Base-by-base conservation (phyloP, 1,284 basidiomycete species). In the Ceraceosorus guamensis region DNA sequence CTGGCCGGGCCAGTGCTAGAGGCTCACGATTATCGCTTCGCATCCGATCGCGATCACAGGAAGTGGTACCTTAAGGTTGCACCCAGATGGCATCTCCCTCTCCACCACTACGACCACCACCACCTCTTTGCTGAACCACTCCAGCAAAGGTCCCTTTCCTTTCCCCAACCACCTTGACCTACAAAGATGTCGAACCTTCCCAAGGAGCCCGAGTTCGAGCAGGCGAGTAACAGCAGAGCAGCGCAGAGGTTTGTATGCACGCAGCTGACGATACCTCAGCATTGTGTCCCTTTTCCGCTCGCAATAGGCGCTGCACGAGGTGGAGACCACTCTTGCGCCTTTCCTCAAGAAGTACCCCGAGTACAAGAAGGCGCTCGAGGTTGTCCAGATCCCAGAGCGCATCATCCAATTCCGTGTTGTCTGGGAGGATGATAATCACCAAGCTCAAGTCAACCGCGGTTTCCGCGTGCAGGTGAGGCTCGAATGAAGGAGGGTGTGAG, bases 381-480 rank as follows among this genome's bases (percentile, higher is more conserved):
- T 87, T 68, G 80, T 86, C 53, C 82, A 85, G 75, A 80, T 88
- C 71, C 87, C 87, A 45, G 87, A 88, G 78, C 84, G 87, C 66
- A 76, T 87, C 75, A 80, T 88, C 68, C 85, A 65, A 45, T 64
- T 71, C 66, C 66, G 62, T 67, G 86, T 89, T 52, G 82, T 84
- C 63, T 88, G 87, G 86, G 87, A 89, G 77, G 55, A 61, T 47
- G 60, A 61, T 53, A 61, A 61, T 41, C 50, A 62, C 56, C 53
- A 51, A 2, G 77, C 83, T 49, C 85, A 86, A 66, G 86, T 88
- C 68, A 87, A 88, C 81, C 80, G 83, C 59, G 87, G 85, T 44
- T 88, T 83, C 81, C 83, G 87, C 71, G 86, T 88, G 52, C 85
- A 60, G 48, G 86, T 79, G 82, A 82, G 57, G 56, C n/a, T n/a